A percentile compares a stretch with the other conserved stretches of the same genome.
Evolutionary conservation across 2,329 filamentous ascomycete genomes (phyloP).

Genomic region (Ophiocordyceps unilateralis): DNA sequence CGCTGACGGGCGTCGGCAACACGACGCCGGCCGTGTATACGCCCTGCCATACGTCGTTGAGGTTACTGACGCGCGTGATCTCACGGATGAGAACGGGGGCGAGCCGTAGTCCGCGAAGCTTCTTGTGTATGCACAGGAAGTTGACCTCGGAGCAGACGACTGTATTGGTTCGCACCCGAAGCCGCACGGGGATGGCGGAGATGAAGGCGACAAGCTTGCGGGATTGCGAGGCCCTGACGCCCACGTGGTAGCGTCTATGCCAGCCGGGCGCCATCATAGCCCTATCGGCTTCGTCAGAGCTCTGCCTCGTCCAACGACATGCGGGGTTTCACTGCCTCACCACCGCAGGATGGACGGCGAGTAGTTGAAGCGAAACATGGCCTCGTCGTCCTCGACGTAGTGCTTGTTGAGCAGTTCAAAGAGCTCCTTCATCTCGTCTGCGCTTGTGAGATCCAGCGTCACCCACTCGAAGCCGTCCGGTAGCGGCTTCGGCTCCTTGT

Average conservation of each 20-base stretch:
- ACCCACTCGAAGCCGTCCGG: constrained; percentile 87
- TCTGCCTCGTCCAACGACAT: no score
- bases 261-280: constrained; percentile 89
- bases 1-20: constrained; percentile 79
- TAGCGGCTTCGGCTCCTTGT: constrained; percentile 59
- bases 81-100: constrained; percentile 94
- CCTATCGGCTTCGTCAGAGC: constrained; percentile 31
- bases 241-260: constrained; percentile 88
- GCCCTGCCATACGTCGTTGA: constrained; percentile 77
- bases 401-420: constrained; percentile 84
- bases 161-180: constrained; percentile 61
- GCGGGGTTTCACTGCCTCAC: constrained; percentile 29
- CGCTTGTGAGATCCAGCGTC: constrained; percentile 67
- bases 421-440: constrained; percentile 69
- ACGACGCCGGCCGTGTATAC: constrained; percentile 91
- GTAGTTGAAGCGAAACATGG: constrained; percentile 97
- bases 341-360: constrained; percentile 77
- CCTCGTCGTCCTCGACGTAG: constrained; percentile 93
- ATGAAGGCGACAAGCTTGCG: constrained; percentile 90
- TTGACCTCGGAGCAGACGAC: constrained; percentile 85
- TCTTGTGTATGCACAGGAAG: constrained; percentile 97
- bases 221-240: constrained; percentile 69
- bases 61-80: constrained; percentile 81
- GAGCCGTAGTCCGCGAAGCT: constrained; percentile 81
- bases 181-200: constrained; percentile 71